Conservation (phyloP, 805 yeast genomes). For the Naumovozyma baii region DNA sequence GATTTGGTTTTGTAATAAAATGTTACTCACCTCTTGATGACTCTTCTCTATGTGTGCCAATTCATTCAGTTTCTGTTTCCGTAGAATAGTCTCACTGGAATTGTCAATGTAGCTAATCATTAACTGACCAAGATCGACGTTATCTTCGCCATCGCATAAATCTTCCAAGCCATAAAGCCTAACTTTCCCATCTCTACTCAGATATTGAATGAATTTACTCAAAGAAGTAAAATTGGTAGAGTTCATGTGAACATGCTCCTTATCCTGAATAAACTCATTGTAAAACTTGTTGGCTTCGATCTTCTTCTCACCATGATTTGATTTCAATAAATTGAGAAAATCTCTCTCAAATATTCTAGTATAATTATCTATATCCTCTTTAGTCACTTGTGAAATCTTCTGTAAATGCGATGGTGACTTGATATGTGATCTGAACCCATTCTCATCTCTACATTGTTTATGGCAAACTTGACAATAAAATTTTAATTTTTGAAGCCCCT, state of each 20-base stretch:
- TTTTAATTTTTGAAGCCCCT: slow-evolving; percentile 75
- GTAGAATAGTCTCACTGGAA: slow-evolving; percentile 38
- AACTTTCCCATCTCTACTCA: slow-evolving; percentile 50
- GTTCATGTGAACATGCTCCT: slow-evolving; percentile 82
- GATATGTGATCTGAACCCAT: slow-evolving; percentile 89
- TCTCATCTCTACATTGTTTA: slow-evolving; percentile 92
- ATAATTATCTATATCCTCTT: slow-evolving; percentile 45
- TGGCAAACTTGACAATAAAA: slow-evolving; percentile 88
- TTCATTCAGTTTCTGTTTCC: slow-evolving; percentile 33
- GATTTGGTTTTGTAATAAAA: slow-evolving; percentile 45
- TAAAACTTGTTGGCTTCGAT: slow-evolving; percentile 79
- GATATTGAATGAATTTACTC: slow-evolving; percentile 52
- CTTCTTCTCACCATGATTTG: slow-evolving; percentile 71
- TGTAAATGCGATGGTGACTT: slow-evolving; percentile 68
- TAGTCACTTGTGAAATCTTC: slow-evolving; percentile 41
- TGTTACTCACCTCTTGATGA: slow-evolving; percentile 40
- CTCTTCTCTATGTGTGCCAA: slow-evolving; percentile 30
- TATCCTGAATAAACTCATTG: slow-evolving; percentile 78
- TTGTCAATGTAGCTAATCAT: slow-evolving; percentile 46
- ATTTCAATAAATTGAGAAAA: slow-evolving; percentile 51
- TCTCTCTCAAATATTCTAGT: slow-evolving; percentile 51
- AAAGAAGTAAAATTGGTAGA: slow-evolving; percentile 74
- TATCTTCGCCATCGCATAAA: slow-evolving; percentile 25
- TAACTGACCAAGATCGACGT: slow-evolving; percentile 31
- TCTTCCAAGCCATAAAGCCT: slow-evolving; percentile 34